These are phyloP conservation scores for Diutina rugosa DNA, from an alignment of 1,139 yeast genomes.

Conservation along the genomic window DNA sequence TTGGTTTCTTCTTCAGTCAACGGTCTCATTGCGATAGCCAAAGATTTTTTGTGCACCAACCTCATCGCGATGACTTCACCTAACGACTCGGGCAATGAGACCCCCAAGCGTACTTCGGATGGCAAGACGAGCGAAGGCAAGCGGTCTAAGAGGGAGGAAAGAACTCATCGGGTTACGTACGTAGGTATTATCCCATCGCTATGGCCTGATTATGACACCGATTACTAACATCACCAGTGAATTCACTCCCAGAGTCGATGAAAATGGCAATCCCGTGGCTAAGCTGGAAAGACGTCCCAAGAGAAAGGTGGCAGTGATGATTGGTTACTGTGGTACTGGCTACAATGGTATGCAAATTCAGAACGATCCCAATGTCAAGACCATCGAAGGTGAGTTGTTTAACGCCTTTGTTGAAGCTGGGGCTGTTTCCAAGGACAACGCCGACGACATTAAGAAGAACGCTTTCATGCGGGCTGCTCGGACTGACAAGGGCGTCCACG, in stretches of 20 bases:
- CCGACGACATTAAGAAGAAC: slow-evolving; percentile 79
- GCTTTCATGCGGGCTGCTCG: slow-evolving; percentile 95
- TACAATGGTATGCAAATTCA: slow-evolving; percentile 93
- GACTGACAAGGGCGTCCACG: slow-evolving; percentile 98
- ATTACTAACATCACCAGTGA: slow-evolving; percentile 12
- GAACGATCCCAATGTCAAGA: slow-evolving; percentile 71
- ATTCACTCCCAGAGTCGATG: slow-evolving; percentile 37
- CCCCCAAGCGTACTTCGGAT: neutral
- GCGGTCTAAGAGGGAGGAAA: slow-evolving; percentile 1
- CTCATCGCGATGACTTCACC: neutral
- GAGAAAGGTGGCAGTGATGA: slow-evolving; percentile 79
- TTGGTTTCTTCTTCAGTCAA: slow-evolving; percentile 95
- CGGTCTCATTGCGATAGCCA: slow-evolving; percentile 54
- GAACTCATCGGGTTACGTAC: slow-evolving; percentile 1
- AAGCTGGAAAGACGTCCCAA: slow-evolving; percentile 63
- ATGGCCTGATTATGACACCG: slow-evolving; percentile 10
- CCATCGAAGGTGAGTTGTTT: slow-evolving; percentile 87
- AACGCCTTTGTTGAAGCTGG: slow-evolving; percentile 81
- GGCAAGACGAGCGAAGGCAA: neutral
- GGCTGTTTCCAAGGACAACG: slow-evolving; percentile 79
- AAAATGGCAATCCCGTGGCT: slow-evolving; percentile 45
- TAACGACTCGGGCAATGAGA: neutral
- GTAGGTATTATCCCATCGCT: neutral
- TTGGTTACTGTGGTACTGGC: slow-evolving; percentile 97
- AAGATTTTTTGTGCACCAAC: neutral